These are phyloP conservation scores for Leptographium flavum DNA, from an alignment of 2,329 filamentous ascomycete species.

Conservation along the genomic window DNA sequence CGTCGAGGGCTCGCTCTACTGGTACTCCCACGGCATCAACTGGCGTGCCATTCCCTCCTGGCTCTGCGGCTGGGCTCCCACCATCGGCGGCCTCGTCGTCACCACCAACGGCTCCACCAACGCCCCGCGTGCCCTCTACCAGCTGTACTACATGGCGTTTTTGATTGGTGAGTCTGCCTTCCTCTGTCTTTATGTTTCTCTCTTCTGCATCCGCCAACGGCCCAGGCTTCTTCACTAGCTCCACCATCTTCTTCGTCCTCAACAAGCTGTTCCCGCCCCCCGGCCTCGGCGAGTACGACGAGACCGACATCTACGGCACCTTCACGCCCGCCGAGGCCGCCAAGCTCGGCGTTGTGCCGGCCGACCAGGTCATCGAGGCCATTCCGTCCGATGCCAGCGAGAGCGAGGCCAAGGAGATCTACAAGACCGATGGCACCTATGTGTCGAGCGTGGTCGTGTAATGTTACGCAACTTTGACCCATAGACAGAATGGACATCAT, in stretches of 20 bases:
- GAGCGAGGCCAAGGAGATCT: not conserved
- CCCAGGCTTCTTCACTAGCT: slow-evolving; percentile 3
- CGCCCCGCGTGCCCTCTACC: not conserved
- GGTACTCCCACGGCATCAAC: slow-evolving; percentile 27
- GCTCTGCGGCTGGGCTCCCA: slow-evolving; percentile 24
- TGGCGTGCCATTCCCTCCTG: slow-evolving; percentile 19
- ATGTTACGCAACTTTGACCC: no score
- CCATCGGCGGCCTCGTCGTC: slow-evolving; percentile 21
- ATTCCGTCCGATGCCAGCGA: not conserved
- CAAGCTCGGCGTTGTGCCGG: not conserved
- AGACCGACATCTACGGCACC: slow-evolving; percentile 27
- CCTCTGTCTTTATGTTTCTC: slow-evolving; percentile 8
- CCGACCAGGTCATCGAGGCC: not conserved
- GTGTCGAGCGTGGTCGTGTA: no score
- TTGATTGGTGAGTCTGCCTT: slow-evolving; percentile 21
- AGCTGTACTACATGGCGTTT: slow-evolving; percentile 33
- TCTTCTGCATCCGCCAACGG: not conserved
- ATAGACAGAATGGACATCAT: no score
- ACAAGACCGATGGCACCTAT: no score
- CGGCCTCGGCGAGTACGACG: slow-evolving; percentile 27
- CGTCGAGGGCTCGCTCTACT: slow-evolving; percentile 22
- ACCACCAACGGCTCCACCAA: slow-evolving; percentile 16
- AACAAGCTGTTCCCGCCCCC: slow-evolving; percentile 25
- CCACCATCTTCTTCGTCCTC: not conserved
- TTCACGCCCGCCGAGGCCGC: slow-evolving; percentile 27